Evolutionary conservation across 2,329 filamentous ascomycete species (phyloP).

Genomic region (Botrytis cinerea): DNA sequence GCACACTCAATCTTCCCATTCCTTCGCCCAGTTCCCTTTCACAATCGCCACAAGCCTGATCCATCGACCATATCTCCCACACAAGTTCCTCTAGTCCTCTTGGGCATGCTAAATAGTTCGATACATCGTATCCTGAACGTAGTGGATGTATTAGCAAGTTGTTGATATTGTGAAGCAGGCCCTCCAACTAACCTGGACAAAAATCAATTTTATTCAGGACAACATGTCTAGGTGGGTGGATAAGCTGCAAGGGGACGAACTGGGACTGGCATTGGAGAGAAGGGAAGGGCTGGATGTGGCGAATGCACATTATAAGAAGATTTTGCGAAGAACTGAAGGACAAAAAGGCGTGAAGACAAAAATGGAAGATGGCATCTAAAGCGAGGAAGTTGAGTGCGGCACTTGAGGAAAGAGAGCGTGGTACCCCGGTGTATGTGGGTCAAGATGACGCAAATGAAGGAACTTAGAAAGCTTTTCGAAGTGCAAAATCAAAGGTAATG

Average conservation of each 20-base stretch:
- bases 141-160: fast-evolving
- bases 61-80: neutral
- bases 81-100: neutral
- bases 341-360: neutral
- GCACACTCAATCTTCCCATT: neutral
- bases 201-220: neutral
- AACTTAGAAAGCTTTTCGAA: neutral
- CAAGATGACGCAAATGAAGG: neutral
- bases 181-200: neutral
- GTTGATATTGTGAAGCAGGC: fast-evolving
- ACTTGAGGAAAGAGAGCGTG: neutral
- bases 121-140: neutral
- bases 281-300: neutral
- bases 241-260: neutral
- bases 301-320: neutral
- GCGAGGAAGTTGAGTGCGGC: neutral
- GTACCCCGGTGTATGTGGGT: neutral
- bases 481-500: too few species aligned
- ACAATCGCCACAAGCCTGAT: neutral
- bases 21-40: neutral
- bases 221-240: neutral
- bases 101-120: neutral
- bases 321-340: fast-evolving
- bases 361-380: neutral
- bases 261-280: neutral